These are phyloP conservation scores for Evernia prunastri DNA, from an alignment of 495 filamentous ascomycete species.

Conservation along the genomic window DNA sequence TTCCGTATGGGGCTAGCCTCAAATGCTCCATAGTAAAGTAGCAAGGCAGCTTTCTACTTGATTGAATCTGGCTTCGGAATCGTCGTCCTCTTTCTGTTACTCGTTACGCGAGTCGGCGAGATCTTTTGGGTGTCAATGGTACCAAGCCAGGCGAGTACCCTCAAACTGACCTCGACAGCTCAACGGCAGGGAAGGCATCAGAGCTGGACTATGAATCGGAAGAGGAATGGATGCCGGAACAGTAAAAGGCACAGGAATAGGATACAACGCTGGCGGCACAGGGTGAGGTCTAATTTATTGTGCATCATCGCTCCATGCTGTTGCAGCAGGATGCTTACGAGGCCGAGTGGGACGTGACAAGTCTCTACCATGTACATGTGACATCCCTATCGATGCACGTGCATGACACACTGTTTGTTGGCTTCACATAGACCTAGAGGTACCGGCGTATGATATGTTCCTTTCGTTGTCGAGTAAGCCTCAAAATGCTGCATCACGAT, in stretches of 20 bases:
- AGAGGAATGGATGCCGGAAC: neutral
- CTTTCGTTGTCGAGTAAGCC: neutral
- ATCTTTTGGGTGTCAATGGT: slow-evolving; percentile 57
- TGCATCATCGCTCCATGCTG: neutral
- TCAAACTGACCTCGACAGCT: neutral
- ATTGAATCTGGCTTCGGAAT: slow-evolving; percentile 71
- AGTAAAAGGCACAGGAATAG: neutral
- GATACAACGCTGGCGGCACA: neutral
- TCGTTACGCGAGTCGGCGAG: slow-evolving; percentile 57
- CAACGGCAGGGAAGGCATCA: neutral
- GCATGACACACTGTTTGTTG: neutral
- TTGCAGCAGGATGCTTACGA: neutral
- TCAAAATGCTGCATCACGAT: neutral
- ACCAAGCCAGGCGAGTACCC: slow-evolving; percentile 25
- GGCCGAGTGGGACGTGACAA: neutral
- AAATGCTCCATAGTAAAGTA: slow-evolving; percentile 60
- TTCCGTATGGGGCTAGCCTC: slow-evolving; percentile 54
- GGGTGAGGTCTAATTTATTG: neutral
- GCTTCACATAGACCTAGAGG: too few relatives aligned
- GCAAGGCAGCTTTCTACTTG: slow-evolving; percentile 64
- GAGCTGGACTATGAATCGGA: neutral
- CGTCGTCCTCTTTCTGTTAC: slow-evolving; percentile 55
- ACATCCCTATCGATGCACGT: too few relatives aligned
- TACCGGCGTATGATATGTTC: neutral
- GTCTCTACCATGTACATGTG: neutral